Evolutionary conservation across 2,329 filamentous ascomycete genomes (phyloP).

Genomic region (Colletotrichum echinochloae): DNA sequence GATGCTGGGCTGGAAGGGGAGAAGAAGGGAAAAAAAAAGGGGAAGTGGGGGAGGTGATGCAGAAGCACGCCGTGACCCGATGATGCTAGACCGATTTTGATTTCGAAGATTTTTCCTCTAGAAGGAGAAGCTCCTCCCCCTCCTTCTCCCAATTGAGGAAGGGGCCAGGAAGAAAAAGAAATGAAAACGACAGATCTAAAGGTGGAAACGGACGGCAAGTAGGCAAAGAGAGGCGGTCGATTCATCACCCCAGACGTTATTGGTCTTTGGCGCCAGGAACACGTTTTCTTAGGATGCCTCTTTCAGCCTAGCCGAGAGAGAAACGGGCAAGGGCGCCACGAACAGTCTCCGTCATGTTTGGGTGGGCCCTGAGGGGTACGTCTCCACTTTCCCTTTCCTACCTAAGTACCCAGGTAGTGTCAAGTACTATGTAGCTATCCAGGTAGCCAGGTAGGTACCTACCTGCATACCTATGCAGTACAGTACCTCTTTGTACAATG

Average conservation of each 20-base stretch:
- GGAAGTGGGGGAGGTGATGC: neutral
- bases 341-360: neutral
- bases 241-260: constrained; percentile 11
- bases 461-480: no score
- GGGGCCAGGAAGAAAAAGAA: neutral
- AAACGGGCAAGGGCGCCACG: neutral
- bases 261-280: neutral
- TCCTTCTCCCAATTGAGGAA: neutral
- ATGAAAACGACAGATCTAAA: neutral
- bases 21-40: neutral
- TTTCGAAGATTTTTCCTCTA: neutral
- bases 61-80: neutral
- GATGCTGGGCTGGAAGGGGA: neutral
- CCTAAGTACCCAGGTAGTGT: no score
- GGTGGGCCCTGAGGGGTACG: neutral
- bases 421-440: no score
- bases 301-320: neutral
- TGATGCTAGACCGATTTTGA: neutral
- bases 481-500: no score
- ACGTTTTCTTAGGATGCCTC: neutral
- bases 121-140: neutral
- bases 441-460: no score
- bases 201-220: neutral
- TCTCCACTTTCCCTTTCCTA: neutral
- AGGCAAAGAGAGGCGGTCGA: constrained; percentile 4